Evolutionary conservation across 768 basidiomycete genomes (phyloP).

Genomic region (Coprinopsis marcescibilis): DNA sequence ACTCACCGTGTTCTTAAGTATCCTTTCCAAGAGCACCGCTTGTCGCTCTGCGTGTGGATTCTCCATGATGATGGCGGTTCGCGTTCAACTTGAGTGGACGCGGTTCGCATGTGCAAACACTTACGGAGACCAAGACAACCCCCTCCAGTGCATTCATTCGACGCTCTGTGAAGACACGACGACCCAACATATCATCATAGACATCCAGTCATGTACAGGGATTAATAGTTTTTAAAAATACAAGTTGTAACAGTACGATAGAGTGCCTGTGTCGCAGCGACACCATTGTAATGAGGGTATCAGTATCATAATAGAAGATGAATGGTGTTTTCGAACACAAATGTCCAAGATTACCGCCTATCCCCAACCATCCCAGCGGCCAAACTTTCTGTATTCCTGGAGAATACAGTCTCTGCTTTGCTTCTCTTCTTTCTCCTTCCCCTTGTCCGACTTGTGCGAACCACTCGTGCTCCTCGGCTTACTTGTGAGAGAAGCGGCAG

Average conservation of each 20-base stretch:
- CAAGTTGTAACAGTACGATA: neutral
- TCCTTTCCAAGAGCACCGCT: constrained; percentile 83
- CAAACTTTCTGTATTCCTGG: constrained; percentile 75
- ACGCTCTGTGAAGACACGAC: constrained; percentile 1
- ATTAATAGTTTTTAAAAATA: neutral
- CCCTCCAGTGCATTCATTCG: neutral
- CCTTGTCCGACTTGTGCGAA: constrained; percentile 30
- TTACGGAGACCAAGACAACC: too few relatives aligned
- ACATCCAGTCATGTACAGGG: neutral
- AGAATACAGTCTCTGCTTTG: constrained; percentile 62
- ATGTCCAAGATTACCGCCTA: constrained; percentile 20
- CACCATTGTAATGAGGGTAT: neutral
- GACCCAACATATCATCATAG: neutral
- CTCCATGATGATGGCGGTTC: constrained; percentile 53
- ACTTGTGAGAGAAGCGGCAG: constrained; percentile 9
- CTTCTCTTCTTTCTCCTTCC: constrained; percentile 42
- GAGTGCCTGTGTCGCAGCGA: too few relatives aligned
- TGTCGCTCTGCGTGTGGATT: constrained; percentile 94
- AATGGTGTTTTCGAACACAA: neutral
- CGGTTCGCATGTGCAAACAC: too few relatives aligned
- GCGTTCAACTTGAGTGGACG: constrained; percentile 12
- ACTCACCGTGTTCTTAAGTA: constrained; percentile 81
- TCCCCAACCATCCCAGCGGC: constrained; percentile 88
- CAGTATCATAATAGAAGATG: constrained; percentile 1
- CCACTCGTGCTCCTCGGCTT: constrained; percentile 9